A percentile compares a stretch with the other conserved stretches of the same genome.
These are phyloP conservation scores for Marasmius sp. DNA, from an alignment of 1,284 basidiomycete genomes.

Conservation along the genomic window DNA sequence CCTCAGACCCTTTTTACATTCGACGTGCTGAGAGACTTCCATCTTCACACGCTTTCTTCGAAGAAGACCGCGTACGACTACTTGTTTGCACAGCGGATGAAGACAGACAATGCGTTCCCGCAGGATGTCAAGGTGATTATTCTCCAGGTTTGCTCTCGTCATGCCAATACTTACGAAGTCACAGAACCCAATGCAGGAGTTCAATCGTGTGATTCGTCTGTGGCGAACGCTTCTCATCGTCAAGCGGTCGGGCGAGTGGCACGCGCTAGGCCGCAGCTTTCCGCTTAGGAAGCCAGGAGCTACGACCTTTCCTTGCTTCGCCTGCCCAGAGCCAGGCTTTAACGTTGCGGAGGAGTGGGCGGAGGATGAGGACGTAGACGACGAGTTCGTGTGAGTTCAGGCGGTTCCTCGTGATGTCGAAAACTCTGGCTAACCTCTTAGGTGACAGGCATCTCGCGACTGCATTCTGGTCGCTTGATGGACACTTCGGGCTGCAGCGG, in stretches of 20 bases:
- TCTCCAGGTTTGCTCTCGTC: background rate
- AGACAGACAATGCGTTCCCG: background rate
- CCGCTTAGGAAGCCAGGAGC: conserved; percentile 5
- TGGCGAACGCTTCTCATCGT: conserved; percentile 7
- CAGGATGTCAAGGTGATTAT: background rate
- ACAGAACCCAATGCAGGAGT: conserved; percentile 9
- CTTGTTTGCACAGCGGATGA: background rate
- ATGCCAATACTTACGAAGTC: background rate
- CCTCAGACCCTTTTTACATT: background rate
- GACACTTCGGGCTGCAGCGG: conserved; percentile 15
- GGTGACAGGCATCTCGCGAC: conserved; percentile 11
- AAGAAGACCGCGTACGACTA: background rate
- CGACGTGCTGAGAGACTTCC: background rate
- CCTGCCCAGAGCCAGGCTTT: conserved; percentile 12
- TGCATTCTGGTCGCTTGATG: conserved; percentile 10
- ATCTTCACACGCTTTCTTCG: background rate
- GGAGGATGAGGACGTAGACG: background rate
- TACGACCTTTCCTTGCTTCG: conserved; percentile 5
- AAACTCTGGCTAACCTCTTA: background rate
- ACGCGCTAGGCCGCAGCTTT: background rate
- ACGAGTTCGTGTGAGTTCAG: background rate
- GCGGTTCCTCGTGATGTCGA: background rate
- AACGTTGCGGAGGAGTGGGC: conserved; percentile 5
- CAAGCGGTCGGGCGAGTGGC: conserved; percentile 4
- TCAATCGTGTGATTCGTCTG: conserved; percentile 7